A percentile compares a stretch with the other conserved stretches of the same genome.
These are phyloP conservation scores for Pholiota conissans DNA, from an alignment of 768 basidiomycete genomes.

Conservation along the genomic window DNA sequence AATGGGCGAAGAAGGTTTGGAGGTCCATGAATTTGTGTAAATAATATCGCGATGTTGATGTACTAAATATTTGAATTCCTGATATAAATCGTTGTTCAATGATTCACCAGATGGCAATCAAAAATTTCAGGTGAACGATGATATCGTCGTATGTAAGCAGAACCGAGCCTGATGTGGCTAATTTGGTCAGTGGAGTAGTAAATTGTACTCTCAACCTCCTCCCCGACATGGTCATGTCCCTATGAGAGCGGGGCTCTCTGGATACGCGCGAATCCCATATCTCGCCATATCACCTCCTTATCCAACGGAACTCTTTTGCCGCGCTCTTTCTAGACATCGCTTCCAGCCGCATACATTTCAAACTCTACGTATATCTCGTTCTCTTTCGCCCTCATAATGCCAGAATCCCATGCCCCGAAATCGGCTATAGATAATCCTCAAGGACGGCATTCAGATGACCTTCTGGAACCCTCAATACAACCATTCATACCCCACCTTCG, in stretches of 20 bases:
- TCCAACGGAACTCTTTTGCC: neutral
- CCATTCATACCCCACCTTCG: slow-evolving; percentile 60
- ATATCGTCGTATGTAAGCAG: slow-evolving; percentile 14
- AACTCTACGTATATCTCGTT: neutral
- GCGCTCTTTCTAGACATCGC: neutral
- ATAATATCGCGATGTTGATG: neutral
- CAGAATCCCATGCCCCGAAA: slow-evolving; percentile 15
- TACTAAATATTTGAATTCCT: neutral
- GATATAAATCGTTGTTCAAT: neutral
- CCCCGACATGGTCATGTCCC: slow-evolving; percentile 27
- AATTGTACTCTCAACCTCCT: slow-evolving; percentile 12
- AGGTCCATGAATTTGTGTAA: slow-evolving; percentile 12
- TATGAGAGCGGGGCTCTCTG: slow-evolving; percentile 38
- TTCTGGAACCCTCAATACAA: slow-evolving; percentile 52
- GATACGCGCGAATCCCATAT: slow-evolving; percentile 13
- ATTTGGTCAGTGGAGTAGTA: slow-evolving; percentile 16
- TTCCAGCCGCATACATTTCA: neutral
- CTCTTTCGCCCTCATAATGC: slow-evolving; percentile 15
- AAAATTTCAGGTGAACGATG: neutral
- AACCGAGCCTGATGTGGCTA: slow-evolving; percentile 10
- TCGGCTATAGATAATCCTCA: slow-evolving; percentile 4
- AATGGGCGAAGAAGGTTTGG: slow-evolving; percentile 25
- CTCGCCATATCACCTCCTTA: slow-evolving; percentile 3
- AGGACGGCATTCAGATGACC: slow-evolving; percentile 18
- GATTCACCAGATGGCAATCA: neutral